phyloP scores from a whole-genome alignment of 257 asterid species.

The Nyctanthes arbortristis region DNA sequence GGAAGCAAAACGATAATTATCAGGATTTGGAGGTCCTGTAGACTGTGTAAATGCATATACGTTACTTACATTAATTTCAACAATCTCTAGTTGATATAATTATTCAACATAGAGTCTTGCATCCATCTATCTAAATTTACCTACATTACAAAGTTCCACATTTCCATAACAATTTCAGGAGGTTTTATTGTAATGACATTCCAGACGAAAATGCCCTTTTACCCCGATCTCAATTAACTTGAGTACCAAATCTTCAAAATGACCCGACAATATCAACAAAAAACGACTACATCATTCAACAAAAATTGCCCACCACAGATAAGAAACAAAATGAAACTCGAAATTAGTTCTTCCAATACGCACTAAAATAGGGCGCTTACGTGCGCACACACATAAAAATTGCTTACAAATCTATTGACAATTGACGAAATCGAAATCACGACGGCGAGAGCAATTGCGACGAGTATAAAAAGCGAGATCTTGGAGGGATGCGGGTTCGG shows the following conservation, averaged over 20 bases:
- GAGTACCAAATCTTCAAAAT: slow-evolving; percentile 2
- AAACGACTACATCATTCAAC: neutral
- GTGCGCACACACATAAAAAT: neutral
- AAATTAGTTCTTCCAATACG: neutral
- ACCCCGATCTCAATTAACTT: neutral
- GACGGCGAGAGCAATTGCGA: too few relatives aligned
- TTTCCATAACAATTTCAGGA: neutral
- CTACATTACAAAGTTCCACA: neutral
- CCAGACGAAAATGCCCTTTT: neutral
- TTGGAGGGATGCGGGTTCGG: too few relatives aligned
- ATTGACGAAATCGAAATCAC: slow-evolving; percentile 33
- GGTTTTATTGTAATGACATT: neutral
- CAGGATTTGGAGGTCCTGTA: neutral
- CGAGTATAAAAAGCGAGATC: slow-evolving; percentile 17
- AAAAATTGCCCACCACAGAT: neutral
- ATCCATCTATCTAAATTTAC: neutral
- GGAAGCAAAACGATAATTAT: slow-evolving; percentile 18
- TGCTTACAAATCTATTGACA: slow-evolving; percentile 67
- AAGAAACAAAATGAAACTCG: neutral
- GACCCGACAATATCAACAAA: neutral
- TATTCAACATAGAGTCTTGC: neutral
- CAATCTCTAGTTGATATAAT: neutral
- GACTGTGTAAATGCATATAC: neutral
- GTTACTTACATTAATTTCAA: neutral
- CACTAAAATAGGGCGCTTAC: neutral